Base-by-base conservation (phyloP, 2,329 filamentous ascomycete species). In the Hortaea werneckii region DNA sequence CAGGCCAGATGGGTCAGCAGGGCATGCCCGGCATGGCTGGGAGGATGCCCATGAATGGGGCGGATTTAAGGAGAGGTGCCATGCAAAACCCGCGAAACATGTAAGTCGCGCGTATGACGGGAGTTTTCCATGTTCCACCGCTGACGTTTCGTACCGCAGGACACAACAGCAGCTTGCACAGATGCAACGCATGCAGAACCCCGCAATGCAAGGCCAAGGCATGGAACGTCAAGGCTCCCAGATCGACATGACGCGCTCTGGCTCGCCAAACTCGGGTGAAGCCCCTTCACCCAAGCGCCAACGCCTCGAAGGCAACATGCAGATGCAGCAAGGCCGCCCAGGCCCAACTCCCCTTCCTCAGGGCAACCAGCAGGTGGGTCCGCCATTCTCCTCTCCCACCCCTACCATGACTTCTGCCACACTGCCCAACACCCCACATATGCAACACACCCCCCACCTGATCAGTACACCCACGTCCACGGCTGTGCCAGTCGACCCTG, bases 251-350 rank as follows among this genome's bases (percentile, higher is more conserved):
- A 81, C 83, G 55, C 69, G 88, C 49, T 83, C 87, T 28, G 81
- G 83, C 47, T 95, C 90, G 30, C 90, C 90, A 6, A 80, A 82
- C 42, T 83, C 83, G 34, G 82, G 81, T 45, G 89, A 95, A 44
- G 88, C 87, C 27, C 87, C 88, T 4, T 96, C 90, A 29, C 90
- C 90, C 1, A 96, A 96, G 72, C 79, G 89, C 59, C 86, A 82
- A 47, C 85, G 89, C 8, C 77, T 95, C 50, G 86, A 89, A 53
- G 81, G 83, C 59, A 86, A 86, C 62, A 80, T 82, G 51, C 83
- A 82, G 57, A 84, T 89, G 77, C 83, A 54, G 40, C 54, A 52
- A 45, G 48, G 47, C 38, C 58, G 59, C 44, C 56, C 57, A 46
- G 59, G 57, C 41, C 59, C 56, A 44, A 57, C 54, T 35, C 54